Evolutionary conservation across 306 rosid genomes (phyloP).

Genomic region (Lagenaria siceraria): DNA sequence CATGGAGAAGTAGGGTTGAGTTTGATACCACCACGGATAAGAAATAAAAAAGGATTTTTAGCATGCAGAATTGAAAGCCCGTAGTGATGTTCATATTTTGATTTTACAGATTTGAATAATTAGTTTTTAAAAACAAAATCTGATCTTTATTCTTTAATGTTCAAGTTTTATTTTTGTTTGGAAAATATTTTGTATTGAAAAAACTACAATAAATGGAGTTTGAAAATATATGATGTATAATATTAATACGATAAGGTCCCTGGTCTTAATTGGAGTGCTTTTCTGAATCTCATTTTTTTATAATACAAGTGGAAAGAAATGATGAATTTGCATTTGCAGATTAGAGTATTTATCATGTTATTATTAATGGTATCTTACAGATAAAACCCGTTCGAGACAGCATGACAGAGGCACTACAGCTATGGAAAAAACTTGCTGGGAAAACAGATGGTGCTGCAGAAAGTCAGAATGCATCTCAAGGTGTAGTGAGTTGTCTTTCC

Average conservation of each 20-base stretch:
- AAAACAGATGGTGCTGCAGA: conserved; percentile 53
- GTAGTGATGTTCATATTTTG: not conserved
- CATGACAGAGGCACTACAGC: conserved; percentile 79
- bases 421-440: conserved; percentile 75
- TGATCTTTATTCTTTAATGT: not conserved
- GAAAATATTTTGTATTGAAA: not conserved
- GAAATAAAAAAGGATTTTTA: not conserved
- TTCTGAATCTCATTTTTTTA: not conserved
- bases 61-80: not conserved
- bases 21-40: not conserved
- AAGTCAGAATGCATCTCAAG: conserved; percentile 35
- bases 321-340: not conserved
- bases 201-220: not conserved
- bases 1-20: not conserved
- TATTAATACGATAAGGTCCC: not conserved
- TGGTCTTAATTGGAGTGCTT: not conserved
- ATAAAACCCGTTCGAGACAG: conserved; percentile 93
- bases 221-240: not conserved
- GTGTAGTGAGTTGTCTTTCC: conserved; percentile 20
- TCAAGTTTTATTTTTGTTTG: not conserved
- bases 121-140: not conserved
- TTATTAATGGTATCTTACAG: conserved; percentile 24
- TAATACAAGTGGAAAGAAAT: not conserved
- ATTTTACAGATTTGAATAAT: not conserved
- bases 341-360: not conserved